These are phyloP conservation scores for Urtica urens DNA, from an alignment of 306 rosid species.

Conservation along the genomic window DNA sequence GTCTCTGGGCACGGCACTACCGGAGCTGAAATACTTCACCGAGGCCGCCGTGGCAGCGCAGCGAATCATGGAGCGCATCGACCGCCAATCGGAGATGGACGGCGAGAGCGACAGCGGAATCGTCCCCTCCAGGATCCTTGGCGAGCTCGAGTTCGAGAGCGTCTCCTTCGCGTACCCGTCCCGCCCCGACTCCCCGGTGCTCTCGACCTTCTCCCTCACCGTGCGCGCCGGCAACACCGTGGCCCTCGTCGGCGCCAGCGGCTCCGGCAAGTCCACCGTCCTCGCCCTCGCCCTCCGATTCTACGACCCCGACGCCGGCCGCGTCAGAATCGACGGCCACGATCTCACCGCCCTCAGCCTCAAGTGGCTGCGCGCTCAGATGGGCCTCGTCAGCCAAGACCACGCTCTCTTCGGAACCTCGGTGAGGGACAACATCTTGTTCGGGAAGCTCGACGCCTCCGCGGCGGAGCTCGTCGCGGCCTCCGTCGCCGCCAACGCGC, in stretches of 20 bases:
- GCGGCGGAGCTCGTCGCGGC: constrained; percentile 78
- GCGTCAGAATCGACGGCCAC: constrained; percentile 54
- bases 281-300: constrained; percentile 74
- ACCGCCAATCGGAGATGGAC: constrained; percentile 56
- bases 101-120: constrained; percentile 54
- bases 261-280: constrained; percentile 90
- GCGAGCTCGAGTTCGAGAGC: constrained; percentile 48
- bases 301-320: constrained; percentile 66
- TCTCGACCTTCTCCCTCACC: constrained; percentile 54
- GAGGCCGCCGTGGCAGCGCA: constrained; percentile 76
- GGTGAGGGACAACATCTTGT: constrained; percentile 71
- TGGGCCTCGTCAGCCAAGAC: constrained; percentile 97
- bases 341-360: constrained; percentile 54
- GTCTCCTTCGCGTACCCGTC: constrained; percentile 78
- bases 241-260: constrained; percentile 92
- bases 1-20: constrained; percentile 87
- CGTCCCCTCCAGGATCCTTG: constrained; percentile 36
- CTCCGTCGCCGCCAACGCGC: constrained; percentile 84
- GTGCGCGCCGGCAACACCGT: constrained; percentile 78
- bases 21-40: constrained; percentile 82
- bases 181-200: constrained; percentile 53
- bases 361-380: constrained; percentile 72
- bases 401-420: constrained; percentile 93
- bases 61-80: constrained; percentile 54
- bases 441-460: constrained; percentile 78